Evolutionary conservation across 306 rosid genomes (phyloP).

Genomic region (Pyrus communis): DNA sequence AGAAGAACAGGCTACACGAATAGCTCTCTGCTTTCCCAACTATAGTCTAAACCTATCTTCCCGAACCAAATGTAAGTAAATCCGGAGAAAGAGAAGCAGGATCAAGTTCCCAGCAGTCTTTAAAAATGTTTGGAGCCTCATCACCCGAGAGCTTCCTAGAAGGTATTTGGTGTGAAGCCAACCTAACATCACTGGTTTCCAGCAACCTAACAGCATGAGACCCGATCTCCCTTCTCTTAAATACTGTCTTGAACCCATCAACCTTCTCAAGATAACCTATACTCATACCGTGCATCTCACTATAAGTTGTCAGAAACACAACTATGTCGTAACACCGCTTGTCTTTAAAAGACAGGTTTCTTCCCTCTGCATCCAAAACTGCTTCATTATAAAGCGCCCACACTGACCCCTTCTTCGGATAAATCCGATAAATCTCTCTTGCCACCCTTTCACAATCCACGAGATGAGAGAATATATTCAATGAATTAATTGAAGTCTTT

Average conservation of each 20-base stretch:
- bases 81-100: constrained; percentile 90
- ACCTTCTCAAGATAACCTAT: constrained; percentile 88
- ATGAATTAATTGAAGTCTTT: constrained; percentile 42
- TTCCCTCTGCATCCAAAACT: constrained; percentile 35
- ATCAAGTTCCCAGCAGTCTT: constrained; percentile 91
- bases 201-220: constrained; percentile 58
- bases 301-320: constrained; percentile 60
- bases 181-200: constrained; percentile 41
- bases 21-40: not conserved
- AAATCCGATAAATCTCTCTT: constrained; percentile 55
- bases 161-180: constrained; percentile 86
- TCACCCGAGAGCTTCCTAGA: constrained; percentile 53
- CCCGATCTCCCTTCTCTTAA: constrained; percentile 73
- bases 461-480: constrained; percentile 71
- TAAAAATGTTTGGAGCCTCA: constrained; percentile 47
- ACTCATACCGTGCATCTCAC: constrained; percentile 68
- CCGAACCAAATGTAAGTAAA: constrained; percentile 38
- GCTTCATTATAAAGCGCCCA: constrained; percentile 72
- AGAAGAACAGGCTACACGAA: constrained; percentile 18
- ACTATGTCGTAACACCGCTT: constrained; percentile 52
- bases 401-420: constrained; percentile 86
- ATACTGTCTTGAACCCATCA: constrained; percentile 70
- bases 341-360: constrained; percentile 18
- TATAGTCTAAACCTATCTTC: constrained; percentile 11
- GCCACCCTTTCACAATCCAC: constrained; percentile 66